Base-by-base conservation (phyloP, 2,329 filamentous ascomycete genomes). In the Aspergillus sojae region DNA sequence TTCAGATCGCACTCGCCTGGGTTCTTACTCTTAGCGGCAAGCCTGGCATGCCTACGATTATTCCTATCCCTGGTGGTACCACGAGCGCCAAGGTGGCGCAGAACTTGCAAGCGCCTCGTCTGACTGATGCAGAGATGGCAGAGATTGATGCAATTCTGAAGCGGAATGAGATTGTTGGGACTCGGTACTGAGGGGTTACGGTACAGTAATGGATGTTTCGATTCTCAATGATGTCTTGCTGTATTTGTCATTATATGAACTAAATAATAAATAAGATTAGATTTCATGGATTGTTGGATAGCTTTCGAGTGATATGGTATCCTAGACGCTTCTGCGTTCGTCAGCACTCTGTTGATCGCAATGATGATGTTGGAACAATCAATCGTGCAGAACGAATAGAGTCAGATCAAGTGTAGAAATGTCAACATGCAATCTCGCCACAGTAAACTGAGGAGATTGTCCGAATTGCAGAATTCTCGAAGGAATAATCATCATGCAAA, bases 121-220 rank as follows among this genome's bases (percentile, higher is more conserved):
- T 80, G 10, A 71, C 70, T 2, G 74, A 77, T 46, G 70, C 71
- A 19, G 78, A 81, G 58, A 67, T 86, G 74, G 80, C 81, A 52
- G 83, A 84, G 69, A 79, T 88, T 58, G 81, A 83, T 46, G 77
- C 79, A 21, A 80, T 88, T 62, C 65, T 86, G 65, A 81, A 82
- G 65, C 80, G 78, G 60, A 74, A 83, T 45, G 72, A 78, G 53
- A 71, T 83, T 34, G 67, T 72, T 30, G 75, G 76, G 23, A 53
- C 58, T 55, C 71, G 75, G 32, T 77, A 76, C 41, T 32, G n/a
- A 12, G 41, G 26, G n/a, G 41, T 21, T 6, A 57, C 16, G 14
- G 46, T 39, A 36, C 28, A 19, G 14, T 16, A 36, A 55, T 55
- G 30, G 21, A 36, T 14, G 5, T 4, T 36, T 55, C 11, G 50